Base-by-base conservation (phyloP, 1,284 basidiomycete genomes). In the Irpex sp. region DNA sequence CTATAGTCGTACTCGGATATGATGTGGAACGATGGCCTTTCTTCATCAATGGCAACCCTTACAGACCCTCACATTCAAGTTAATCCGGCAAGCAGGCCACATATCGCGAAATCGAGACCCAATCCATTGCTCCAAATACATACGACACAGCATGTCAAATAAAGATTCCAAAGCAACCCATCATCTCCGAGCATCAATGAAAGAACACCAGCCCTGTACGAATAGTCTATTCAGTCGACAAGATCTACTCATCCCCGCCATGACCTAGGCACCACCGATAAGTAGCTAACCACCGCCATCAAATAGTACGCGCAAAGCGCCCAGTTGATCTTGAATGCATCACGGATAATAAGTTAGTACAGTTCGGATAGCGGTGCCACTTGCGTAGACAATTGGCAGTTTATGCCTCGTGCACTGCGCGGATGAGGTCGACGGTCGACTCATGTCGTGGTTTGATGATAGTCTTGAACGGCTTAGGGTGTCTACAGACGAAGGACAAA, bases 401-500 rank as follows among this genome's bases (percentile, higher is more conserved):
- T 51, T 51, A 51, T 18, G 48, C 48, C 21, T 51, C 48, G 18
- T 51, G 9, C 48, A 10, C 48, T 18, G n/a, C 48, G 18, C 48
- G 48, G 19, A 51, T 51, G 16, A 51, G 19, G 19, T 51, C 48
- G 18, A 51, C 48, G 4, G 48, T 51, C 5, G 48, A 18, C 14
- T 51, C 18, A 9, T 51, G 48, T 23, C 57, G 21, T 62, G 37
- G 64, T 52, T 48, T 12, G 18, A 58, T 58, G 59, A 42, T 18
- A 63, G 63, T 61, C 33, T 49, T 58, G 19, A 37, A 60, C 16
- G n/a, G 70, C 75, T 65, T 65, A 78, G 82, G 35, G 81, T 82
- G 64, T 79, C 80, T 82, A 55, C 10, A 51, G 18, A 51, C 5
- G 53, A 21, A 16, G 33, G n/a, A 14, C 12, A 45, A n/a, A 33